Conservation (phyloP, 1,139 yeast species). For the Candida buenavistaensis region DNA sequence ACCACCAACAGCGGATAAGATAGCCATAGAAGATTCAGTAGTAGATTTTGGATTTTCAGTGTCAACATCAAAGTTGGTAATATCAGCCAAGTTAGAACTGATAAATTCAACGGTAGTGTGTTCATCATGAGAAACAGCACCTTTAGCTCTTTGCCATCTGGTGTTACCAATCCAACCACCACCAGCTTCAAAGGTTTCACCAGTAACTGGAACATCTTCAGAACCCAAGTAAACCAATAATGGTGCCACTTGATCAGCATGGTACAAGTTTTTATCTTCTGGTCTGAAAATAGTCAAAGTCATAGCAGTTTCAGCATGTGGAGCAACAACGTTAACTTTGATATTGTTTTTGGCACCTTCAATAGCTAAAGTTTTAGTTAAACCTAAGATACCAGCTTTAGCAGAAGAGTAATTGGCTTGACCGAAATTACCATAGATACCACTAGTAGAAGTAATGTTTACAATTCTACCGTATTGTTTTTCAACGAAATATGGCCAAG, state of each 20-base stretch:
- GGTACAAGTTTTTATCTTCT: conserved; percentile 75
- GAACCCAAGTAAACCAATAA: conserved; percentile 75
- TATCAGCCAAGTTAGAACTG: conserved; percentile 62
- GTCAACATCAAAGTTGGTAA: conserved; percentile 63
- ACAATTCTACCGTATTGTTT: conserved; percentile 81
- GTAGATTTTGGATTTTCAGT: conserved; percentile 63
- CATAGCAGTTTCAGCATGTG: conserved; percentile 98
- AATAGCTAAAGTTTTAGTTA: conserved; percentile 80
- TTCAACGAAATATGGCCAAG: conserved; percentile 85
- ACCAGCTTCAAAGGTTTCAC: conserved; percentile 49
- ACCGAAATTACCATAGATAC: conserved; percentile 96
- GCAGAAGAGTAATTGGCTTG: conserved; percentile 97
- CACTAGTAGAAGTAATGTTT: conserved; percentile 92
- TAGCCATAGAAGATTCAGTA: conserved; percentile 78
- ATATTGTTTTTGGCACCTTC: conserved; percentile 86
- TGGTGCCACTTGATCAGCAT: conserved; percentile 91
- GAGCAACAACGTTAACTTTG: conserved; percentile 82
- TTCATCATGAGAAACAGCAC: conserved; percentile 64
- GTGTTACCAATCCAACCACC: conserved; percentile 97
- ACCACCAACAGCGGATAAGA: conserved; percentile 62
- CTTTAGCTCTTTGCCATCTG: conserved; percentile 92
- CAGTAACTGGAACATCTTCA: conserved; percentile 61
- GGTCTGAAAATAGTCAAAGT: conserved; percentile 82
- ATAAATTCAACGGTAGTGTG: conserved; percentile 69
- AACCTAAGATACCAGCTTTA: conserved; percentile 84